These are phyloP conservation scores for Cnidoscolus chayamansa DNA, from an alignment of 441 rosid species.

Conservation along the genomic window DNA sequence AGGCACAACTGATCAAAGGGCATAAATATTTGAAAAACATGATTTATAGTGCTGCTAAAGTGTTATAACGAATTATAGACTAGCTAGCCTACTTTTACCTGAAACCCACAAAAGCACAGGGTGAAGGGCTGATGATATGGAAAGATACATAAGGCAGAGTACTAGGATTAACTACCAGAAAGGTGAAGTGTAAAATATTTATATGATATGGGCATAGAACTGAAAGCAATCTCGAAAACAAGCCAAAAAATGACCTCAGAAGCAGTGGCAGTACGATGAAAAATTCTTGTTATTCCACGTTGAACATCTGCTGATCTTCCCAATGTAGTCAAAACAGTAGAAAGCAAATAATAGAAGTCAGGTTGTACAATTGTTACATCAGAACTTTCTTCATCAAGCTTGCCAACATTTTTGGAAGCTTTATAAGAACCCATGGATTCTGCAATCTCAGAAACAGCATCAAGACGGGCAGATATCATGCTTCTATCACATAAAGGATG, in stretches of 20 bases:
- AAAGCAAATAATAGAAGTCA: conserved; percentile 54
- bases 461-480: conserved; percentile 84
- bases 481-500: conserved; percentile 82
- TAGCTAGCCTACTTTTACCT: background rate
- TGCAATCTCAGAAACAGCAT: conserved; percentile 94
- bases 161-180: conserved; percentile 7
- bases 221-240: conserved; percentile 2
- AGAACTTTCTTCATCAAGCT: conserved; percentile 39
- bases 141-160: background rate
- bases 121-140: background rate
- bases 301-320: conserved; percentile 83
- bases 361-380: conserved; percentile 36
- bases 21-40: background rate
- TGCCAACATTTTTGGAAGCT: conserved; percentile 36
- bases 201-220: background rate
- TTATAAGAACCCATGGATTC: conserved; percentile 65
- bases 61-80: background rate
- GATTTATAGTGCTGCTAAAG: background rate
- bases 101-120: background rate
- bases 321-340: conserved; percentile 65
- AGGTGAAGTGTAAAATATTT: background rate
- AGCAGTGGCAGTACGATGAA: conserved; percentile 83
- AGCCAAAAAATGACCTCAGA: conserved; percentile 54
- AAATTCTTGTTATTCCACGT: conserved; percentile 93
- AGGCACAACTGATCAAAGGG: background rate